phyloP scores from a whole-genome alignment of 202 grass and related monocot species.

The Schoenoplectus triqueter region DNA sequence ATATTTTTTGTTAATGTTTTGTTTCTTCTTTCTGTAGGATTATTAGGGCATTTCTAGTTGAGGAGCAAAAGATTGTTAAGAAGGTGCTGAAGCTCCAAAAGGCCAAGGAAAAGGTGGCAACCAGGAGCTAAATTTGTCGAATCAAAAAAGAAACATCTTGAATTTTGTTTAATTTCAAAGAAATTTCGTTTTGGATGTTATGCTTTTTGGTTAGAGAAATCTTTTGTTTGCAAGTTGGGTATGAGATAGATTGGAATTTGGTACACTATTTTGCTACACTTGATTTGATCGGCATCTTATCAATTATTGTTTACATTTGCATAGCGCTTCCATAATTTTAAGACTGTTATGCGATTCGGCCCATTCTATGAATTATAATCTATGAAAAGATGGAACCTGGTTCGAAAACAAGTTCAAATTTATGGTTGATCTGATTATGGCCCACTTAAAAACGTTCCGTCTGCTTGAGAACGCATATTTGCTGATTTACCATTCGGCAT shows the following conservation, averaged over 20 bases:
- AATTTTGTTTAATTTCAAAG: constrained; percentile 29
- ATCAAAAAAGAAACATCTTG: constrained; percentile 20
- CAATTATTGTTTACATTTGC: constrained; percentile 15
- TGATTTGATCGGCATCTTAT: constrained; percentile 28
- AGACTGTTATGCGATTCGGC: neutral
- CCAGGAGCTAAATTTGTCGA: constrained; percentile 51
- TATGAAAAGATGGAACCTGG: too few relatives aligned
- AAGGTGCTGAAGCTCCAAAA: constrained; percentile 91
- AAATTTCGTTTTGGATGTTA: constrained; percentile 35
- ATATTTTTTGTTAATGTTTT: neutral
- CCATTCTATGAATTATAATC: too few relatives aligned
- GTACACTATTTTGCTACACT: constrained; percentile 30
- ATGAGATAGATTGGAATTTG: constrained; percentile 26
- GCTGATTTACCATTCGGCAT: too few relatives aligned
- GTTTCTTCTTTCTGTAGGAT: constrained; percentile 40
- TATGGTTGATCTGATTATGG: too few relatives aligned
- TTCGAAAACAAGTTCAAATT: too few relatives aligned
- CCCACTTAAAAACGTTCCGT: too few relatives aligned
- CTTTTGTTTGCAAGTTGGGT: constrained; percentile 21
- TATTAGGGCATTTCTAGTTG: constrained; percentile 74
- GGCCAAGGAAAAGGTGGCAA: constrained; percentile 68
- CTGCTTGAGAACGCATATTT: too few relatives aligned
- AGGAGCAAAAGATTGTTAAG: constrained; percentile 96
- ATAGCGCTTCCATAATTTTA: neutral
- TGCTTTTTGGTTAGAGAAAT: constrained; percentile 49